These are phyloP conservation scores for Neurospora sp. DNA, from an alignment of 2,329 filamentous ascomycete species.

Conservation along the genomic window DNA sequence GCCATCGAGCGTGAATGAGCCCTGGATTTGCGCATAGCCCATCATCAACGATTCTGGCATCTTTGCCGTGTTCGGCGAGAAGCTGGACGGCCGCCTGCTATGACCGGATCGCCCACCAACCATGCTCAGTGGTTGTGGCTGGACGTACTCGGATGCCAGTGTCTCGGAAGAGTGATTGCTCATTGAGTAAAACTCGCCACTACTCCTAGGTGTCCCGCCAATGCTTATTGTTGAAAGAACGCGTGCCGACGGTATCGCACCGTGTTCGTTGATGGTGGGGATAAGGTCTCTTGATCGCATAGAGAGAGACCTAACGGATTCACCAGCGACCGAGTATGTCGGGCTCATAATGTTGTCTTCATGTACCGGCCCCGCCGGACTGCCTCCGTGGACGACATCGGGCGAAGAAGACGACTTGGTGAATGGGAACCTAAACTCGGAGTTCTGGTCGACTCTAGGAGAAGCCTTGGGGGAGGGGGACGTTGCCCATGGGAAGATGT, in stretches of 20 bases:
- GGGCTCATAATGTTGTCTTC: slow-evolving; percentile 32
- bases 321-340: slow-evolving; percentile 20
- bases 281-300: slow-evolving; percentile 33
- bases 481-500: slow-evolving; percentile 27
- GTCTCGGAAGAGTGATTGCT: slow-evolving; percentile 96
- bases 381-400: slow-evolving; percentile 8
- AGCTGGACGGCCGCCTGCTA: slow-evolving; percentile 35
- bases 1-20: slow-evolving; percentile 83
- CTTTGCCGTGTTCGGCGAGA: slow-evolving; percentile 32
- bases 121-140: slow-evolving; percentile 33
- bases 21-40: slow-evolving; percentile 91
- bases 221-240: slow-evolving; percentile 71
- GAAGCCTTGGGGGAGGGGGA: slow-evolving; percentile 25
- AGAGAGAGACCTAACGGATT: slow-evolving; percentile 25
- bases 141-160: slow-evolving; percentile 75
- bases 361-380: slow-evolving; percentile 18
- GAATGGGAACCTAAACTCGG: slow-evolving; percentile 49
- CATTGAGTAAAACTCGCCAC: slow-evolving; percentile 86
- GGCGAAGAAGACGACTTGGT: slow-evolving; percentile 30
- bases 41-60: slow-evolving; percentile 82
- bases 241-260: slow-evolving; percentile 49
- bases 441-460: slow-evolving; percentile 33
- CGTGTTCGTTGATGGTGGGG: slow-evolving; percentile 45
- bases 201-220: slow-evolving; percentile 75
- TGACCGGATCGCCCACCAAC: slow-evolving; percentile 30